A percentile compares a stretch with the other conserved stretches of the same genome.
Evolutionary conservation across 169 alveolate genomes (phyloP).

Genomic region (Blepharisma undulans): DNA sequence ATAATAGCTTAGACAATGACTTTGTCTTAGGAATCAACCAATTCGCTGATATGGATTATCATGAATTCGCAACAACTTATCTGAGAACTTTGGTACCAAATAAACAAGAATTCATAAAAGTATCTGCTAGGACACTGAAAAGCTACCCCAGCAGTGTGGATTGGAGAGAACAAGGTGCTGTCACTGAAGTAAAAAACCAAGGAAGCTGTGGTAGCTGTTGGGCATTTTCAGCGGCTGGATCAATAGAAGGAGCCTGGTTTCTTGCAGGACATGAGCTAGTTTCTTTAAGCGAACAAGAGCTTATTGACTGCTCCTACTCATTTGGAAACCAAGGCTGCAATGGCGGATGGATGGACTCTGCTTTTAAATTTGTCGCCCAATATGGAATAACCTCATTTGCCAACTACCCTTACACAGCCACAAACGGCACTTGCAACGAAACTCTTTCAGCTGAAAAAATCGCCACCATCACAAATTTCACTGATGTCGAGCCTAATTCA

Average conservation of each 20-base stretch:
- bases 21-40: constrained; percentile 8
- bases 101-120: background rate
- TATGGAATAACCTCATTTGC: constrained; percentile 65
- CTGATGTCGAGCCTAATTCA: constrained; percentile 39
- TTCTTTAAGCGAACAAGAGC: constrained; percentile 71
- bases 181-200: constrained; percentile 61
- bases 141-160: constrained; percentile 35
- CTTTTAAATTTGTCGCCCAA: constrained; percentile 57
- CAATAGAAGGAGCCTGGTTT: constrained; percentile 44
- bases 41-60: constrained; percentile 36
- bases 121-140: background rate
- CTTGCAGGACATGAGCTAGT: constrained; percentile 10
- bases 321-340: constrained; percentile 73
- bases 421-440: constrained; percentile 55
- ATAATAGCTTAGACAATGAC: background rate
- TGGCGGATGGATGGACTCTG: constrained; percentile 79
- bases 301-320: constrained; percentile 72
- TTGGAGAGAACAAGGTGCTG: constrained; percentile 61
- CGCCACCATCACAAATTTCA: constrained; percentile 2
- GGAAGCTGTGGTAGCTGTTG: constrained; percentile 72
- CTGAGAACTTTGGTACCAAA: background rate
- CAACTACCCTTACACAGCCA: constrained; percentile 76
- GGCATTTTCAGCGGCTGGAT: constrained; percentile 64
- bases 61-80: constrained; percentile 35
- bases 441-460: background rate